These are phyloP conservation scores for Carex littledalei DNA, from an alignment of 176 grass and related monocot genomes.

Conservation along the genomic window DNA sequence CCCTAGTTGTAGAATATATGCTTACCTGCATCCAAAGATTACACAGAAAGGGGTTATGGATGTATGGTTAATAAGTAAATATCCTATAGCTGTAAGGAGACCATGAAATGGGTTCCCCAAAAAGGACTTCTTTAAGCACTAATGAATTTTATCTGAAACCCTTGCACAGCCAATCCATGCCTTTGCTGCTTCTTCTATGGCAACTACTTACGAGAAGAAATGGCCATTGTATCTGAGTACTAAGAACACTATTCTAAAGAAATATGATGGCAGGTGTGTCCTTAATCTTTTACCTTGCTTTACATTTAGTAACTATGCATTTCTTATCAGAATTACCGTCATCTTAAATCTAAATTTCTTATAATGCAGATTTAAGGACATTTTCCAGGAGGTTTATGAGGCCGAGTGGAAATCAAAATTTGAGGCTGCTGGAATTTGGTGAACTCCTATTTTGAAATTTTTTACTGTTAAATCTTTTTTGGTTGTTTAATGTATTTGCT, in stretches of 20 bases:
- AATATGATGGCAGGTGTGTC: slow-evolving; percentile 89
- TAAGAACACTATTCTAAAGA: slow-evolving; percentile 98
- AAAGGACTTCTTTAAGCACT: not conserved
- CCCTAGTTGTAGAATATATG: not conserved
- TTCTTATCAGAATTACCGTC: slow-evolving; percentile 4
- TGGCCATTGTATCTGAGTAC: slow-evolving; percentile 97
- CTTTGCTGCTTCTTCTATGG: slow-evolving; percentile 88
- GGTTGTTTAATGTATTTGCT: not conserved
- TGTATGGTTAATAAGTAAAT: not conserved
- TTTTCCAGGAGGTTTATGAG: slow-evolving; percentile 99
- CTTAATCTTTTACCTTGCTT: not conserved
- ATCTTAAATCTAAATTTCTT: slow-evolving; percentile 12
- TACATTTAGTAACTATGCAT: not conserved
- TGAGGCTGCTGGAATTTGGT: slow-evolving; percentile 95
- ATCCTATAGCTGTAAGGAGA: not conserved
- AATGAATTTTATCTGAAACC: slow-evolving; percentile 3
- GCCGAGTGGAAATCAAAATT: slow-evolving; percentile 84
- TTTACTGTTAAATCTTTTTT: slow-evolving; percentile 3
- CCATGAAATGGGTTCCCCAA: not conserved
- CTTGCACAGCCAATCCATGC: slow-evolving; percentile 65
- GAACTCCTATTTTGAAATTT: not conserved
- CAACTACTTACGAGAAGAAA: slow-evolving; percentile 88
- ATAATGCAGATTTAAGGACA: slow-evolving; percentile 78
- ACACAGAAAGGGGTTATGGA: not conserved
- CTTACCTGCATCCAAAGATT: not conserved